Percentiles rank a stretch among this genome's conserved stretches.
These are phyloP conservation scores for Pyrenophora teres DNA, from an alignment of 2,329 filamentous ascomycete genomes.

Conservation along the genomic window DNA sequence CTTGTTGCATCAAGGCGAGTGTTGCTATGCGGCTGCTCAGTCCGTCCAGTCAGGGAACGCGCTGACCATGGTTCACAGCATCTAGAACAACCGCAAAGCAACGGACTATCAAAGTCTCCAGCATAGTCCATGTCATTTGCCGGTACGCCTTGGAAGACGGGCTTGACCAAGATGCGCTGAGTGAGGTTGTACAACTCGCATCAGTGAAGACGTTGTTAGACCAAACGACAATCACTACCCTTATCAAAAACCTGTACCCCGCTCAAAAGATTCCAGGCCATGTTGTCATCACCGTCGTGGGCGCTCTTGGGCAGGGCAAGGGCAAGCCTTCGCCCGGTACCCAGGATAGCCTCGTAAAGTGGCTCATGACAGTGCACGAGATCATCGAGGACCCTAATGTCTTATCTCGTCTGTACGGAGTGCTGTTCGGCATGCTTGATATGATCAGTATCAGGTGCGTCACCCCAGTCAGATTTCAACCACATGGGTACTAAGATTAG, in stretches of 20 bases:
- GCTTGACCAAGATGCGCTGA: conserved; percentile 64
- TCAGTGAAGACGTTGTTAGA: conserved; percentile 72
- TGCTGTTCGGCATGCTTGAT: conserved; percentile 81
- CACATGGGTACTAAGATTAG: conserved; percentile 29
- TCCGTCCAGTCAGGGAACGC: conserved; percentile 14
- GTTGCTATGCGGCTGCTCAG: conserved; percentile 16
- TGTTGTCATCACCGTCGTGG: conserved; percentile 68
- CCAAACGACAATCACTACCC: conserved; percentile 70
- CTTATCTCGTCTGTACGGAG: conserved; percentile 71
- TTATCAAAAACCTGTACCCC: conserved; percentile 79
- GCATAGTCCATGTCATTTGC: conserved; percentile 66
- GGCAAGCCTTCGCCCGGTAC: conserved; percentile 73
- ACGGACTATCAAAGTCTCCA: conserved; percentile 65
- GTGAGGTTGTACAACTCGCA: conserved; percentile 68
- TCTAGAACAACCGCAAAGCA: conserved; percentile 64
- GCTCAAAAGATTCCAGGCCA: conserved; percentile 65
- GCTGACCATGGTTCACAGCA: conserved; percentile 38
- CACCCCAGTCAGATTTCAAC: conserved; percentile 5
- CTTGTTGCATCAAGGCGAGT: conserved; percentile 43
- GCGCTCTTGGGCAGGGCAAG: conserved; percentile 76
- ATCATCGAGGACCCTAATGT: conserved; percentile 66
- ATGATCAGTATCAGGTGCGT: conserved; percentile 73
- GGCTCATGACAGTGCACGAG: conserved; percentile 78
- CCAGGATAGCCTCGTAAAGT: conserved; percentile 73
- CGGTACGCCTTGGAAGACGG: conserved; percentile 70